Conservation (phyloP, 805 yeast genomes). For the Candida morakotiae region DNA sequence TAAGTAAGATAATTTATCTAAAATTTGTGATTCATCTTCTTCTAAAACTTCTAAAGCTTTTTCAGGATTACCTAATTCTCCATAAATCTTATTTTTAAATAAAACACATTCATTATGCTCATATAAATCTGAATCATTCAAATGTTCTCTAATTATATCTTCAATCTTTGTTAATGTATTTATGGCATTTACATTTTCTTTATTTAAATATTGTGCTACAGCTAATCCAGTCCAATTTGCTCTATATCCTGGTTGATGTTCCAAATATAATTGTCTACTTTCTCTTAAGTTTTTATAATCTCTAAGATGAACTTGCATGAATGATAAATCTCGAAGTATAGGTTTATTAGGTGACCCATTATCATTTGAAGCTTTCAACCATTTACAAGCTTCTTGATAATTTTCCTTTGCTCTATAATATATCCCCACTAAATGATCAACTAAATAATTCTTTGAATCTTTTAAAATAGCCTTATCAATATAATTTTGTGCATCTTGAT, state of each 20-base stretch:
- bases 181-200: constrained; percentile 64
- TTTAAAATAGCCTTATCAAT: constrained; percentile 59
- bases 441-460: constrained; percentile 61
- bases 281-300: constrained; percentile 60
- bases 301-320: constrained; percentile 75
- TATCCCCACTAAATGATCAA: constrained; percentile 83
- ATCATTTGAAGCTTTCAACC: constrained; percentile 70
- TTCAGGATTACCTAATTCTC: constrained; percentile 57
- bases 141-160: constrained; percentile 62
- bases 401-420: constrained; percentile 68
- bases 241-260: constrained; percentile 73
- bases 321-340: constrained; percentile 76
- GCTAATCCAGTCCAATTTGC: constrained; percentile 91
- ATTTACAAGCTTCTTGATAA: constrained; percentile 72
- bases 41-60: constrained; percentile 61
- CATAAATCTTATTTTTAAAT: constrained; percentile 65
- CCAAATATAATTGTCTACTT: constrained; percentile 66
- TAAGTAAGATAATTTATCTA: constrained; percentile 55
- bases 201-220: constrained; percentile 74
- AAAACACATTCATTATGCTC: constrained; percentile 81
- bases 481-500: constrained; percentile 54
- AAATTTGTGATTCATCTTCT: constrained; percentile 43
- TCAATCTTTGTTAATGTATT: constrained; percentile 74
- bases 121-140: constrained; percentile 59
- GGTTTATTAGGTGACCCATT: constrained; percentile 76